Conservation (phyloP, 2,329 filamentous ascomycete genomes). For the Exophiala xenobiotica region DNA sequence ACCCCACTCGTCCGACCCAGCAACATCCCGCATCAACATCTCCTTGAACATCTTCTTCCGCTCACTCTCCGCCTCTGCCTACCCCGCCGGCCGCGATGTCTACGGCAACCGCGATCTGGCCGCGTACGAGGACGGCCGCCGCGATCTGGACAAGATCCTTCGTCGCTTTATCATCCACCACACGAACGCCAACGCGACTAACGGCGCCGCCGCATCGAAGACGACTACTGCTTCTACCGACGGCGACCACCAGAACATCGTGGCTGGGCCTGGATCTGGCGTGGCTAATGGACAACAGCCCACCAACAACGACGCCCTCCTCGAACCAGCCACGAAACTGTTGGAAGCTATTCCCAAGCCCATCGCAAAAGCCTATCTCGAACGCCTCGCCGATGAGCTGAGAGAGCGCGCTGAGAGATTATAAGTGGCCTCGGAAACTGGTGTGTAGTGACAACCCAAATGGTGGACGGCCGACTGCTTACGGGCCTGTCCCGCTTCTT, state of each 20-base stretch:
- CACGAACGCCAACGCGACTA: neutral
- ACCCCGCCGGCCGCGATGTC: slow-evolving; percentile 74
- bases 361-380: slow-evolving; percentile 72
- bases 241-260: neutral
- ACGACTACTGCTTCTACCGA: neutral
- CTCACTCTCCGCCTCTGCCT: slow-evolving; percentile 60
- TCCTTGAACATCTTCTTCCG: slow-evolving; percentile 91
- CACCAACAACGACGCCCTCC: too few relatives aligned
- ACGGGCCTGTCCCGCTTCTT: too few relatives aligned
- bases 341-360: slow-evolving; percentile 59
- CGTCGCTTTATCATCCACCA: slow-evolving; percentile 19
- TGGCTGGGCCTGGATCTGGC: too few relatives aligned
- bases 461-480: too few relatives aligned
- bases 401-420: slow-evolving; percentile 34
- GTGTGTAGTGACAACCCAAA: too few relatives aligned
- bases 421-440: too few relatives aligned
- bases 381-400: slow-evolving; percentile 69
- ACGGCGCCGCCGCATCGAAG: neutral
- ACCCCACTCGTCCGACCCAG: neutral
- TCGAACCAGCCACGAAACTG: slow-evolving; percentile 9
- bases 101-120: slow-evolving; percentile 86
- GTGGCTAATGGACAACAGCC: neutral
- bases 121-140: slow-evolving; percentile 77
- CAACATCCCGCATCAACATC: slow-evolving; percentile 54
- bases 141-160: slow-evolving; percentile 67